These are phyloP conservation scores for Aaosphaeria pasadenensis DNA, from an alignment of 2,329 filamentous ascomycete genomes.

Conservation along the genomic window DNA sequence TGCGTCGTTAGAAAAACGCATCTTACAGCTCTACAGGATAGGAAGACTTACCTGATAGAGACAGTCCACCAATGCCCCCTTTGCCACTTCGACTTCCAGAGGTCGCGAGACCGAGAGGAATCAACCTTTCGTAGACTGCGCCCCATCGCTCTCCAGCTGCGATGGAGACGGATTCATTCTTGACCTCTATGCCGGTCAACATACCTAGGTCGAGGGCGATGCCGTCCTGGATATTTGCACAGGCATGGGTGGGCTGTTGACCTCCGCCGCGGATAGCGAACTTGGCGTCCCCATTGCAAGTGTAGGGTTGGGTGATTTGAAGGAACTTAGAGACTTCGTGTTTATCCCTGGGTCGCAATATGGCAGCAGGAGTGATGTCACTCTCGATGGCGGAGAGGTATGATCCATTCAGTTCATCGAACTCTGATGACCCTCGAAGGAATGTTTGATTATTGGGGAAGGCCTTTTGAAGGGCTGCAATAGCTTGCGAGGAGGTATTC, in stretches of 20 bases:
- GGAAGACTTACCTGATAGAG: constrained; percentile 1
- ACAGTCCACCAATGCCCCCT: constrained; percentile 1
- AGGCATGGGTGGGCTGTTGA: neutral
- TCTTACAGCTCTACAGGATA: neutral
- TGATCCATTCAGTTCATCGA: neutral
- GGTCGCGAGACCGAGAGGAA: neutral
- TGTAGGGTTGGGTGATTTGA: neutral
- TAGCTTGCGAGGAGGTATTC: too few species aligned
- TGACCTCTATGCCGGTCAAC: constrained; percentile 2
- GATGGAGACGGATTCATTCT: neutral
- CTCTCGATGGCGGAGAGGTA: neutral
- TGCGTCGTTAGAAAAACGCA: neutral
- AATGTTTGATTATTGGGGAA: neutral
- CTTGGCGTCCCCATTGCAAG: neutral
- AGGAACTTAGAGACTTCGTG: neutral
- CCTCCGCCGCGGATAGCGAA: neutral
- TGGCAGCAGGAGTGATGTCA: neutral
- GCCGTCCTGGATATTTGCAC: constrained; percentile 4
- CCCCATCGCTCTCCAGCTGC: constrained; percentile 4
- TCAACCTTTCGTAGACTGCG: constrained; percentile 1
- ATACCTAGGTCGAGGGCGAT: constrained; percentile 3
- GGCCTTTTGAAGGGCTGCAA: neutral
- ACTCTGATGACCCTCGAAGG: neutral
- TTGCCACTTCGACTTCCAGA: neutral
- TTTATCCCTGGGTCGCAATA: neutral